phyloP scores from a whole-genome alignment of 192 early-diverging fungal genomes.

The Mortierella alpina region DNA sequence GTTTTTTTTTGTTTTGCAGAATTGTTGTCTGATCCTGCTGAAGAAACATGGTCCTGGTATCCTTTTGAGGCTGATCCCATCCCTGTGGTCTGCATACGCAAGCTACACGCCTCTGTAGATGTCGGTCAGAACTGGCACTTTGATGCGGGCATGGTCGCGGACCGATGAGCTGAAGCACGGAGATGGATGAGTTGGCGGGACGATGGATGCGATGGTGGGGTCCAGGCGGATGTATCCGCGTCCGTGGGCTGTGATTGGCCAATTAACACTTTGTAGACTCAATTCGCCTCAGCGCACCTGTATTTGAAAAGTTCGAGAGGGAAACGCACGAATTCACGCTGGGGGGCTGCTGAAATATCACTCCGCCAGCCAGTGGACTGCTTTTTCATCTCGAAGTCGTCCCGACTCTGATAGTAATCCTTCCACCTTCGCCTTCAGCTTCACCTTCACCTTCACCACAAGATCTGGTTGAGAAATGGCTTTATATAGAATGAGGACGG shows the following conservation, averaged over 20 bases:
- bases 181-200: not conserved
- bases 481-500: not conserved
- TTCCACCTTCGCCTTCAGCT: too few relatives aligned
- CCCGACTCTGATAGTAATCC: too few relatives aligned
- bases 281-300: slow-evolving; percentile 22
- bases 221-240: too few relatives aligned
- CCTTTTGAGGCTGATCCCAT: not conserved
- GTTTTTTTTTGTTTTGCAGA: not conserved
- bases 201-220: slow-evolving; percentile 29
- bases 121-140: too few relatives aligned
- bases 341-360: slow-evolving; percentile 6
- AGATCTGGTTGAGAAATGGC: not conserved
- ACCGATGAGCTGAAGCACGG: not conserved
- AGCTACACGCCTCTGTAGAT: too few relatives aligned
- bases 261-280: not conserved
- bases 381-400: not conserved
- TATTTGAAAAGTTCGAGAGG: slow-evolving; percentile 44
- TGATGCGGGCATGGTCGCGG: too few relatives aligned
- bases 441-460: too few relatives aligned
- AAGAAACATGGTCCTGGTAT: not conserved
- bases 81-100: too few relatives aligned
- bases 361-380: not conserved
- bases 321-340: slow-evolving; percentile 21
- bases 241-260: slow-evolving; percentile 41
- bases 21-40: not conserved